phyloP scores from a whole-genome alignment of 345 rosid species.

The Dimocarpus longan region DNA sequence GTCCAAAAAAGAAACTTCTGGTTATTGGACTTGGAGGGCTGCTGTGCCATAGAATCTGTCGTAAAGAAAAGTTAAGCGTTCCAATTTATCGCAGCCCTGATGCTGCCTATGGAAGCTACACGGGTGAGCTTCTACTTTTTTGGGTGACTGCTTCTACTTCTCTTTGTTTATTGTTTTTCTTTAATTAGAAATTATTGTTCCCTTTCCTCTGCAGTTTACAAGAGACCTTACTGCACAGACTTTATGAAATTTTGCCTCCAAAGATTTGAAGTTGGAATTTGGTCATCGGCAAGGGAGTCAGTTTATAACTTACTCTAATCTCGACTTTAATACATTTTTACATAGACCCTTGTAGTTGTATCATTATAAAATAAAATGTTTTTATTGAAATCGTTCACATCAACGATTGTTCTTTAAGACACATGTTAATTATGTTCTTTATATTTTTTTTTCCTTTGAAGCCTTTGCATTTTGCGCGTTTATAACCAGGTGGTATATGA shows the following conservation, averaged over 20 bases:
- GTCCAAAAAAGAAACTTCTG: constrained; percentile 37
- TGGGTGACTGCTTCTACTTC: no score
- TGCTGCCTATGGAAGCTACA: constrained; percentile 30
- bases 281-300: constrained; percentile 46
- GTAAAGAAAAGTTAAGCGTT: neutral
- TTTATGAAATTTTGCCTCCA: constrained; percentile 50
- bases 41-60: constrained; percentile 35
- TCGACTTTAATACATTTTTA: neutral
- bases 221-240: constrained; percentile 44
- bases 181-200: no score
- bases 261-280: constrained; percentile 50
- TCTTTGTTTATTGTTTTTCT: no score
- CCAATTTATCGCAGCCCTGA: constrained; percentile 28
- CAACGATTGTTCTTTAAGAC: no score
- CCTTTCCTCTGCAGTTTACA: constrained; percentile 37
- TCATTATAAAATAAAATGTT: no score
- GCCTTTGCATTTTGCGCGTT: no score
- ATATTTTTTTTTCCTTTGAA: no score
- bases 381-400: no score
- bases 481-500: constrained; percentile 21
- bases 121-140: constrained; percentile 9
- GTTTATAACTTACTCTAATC: neutral
- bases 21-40: constrained; percentile 35
- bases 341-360: no score
- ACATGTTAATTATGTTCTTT: neutral